phyloP scores from a whole-genome alignment of 345 rosid species.

The Durio zibethinus region DNA sequence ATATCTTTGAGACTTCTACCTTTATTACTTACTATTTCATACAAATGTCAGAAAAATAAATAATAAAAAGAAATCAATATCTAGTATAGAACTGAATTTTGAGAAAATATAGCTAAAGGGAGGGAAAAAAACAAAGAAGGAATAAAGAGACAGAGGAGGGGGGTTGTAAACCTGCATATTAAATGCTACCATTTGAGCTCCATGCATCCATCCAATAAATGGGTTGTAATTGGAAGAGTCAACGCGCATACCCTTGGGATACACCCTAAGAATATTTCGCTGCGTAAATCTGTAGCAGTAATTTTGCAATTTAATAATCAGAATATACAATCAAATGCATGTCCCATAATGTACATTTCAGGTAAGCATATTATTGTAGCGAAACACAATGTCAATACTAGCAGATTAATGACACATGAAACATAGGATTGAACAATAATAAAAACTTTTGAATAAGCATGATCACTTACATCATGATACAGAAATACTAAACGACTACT shows the following conservation, averaged over 20 bases:
- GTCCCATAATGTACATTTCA: neutral
- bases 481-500: neutral
- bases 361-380: neutral
- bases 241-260: slow-evolving; percentile 87
- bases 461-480: neutral
- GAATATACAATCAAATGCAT: neutral
- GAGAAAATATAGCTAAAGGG: neutral
- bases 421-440: neutral
- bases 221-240: slow-evolving; percentile 92
- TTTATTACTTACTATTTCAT: neutral
- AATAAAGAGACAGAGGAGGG: neutral
- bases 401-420: neutral
- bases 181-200: slow-evolving; percentile 99
- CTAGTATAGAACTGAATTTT: neutral
- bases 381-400: neutral
- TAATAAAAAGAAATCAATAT: neutral
- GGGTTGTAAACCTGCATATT: slow-evolving; percentile 84
- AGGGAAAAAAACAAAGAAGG: neutral
- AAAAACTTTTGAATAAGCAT: neutral
- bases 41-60: neutral
- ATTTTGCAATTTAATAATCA: neutral
- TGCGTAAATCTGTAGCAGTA: slow-evolving; percentile 68
- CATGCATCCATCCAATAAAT: slow-evolving; percentile 82
- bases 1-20: neutral
- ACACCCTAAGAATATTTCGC: slow-evolving; percentile 71